Percentiles rank a stretch among this genome's conserved stretches.
These are phyloP conservation scores for Volvariella surrecta DNA, from an alignment of 1,284 basidiomycete genomes.

Conservation along the genomic window DNA sequence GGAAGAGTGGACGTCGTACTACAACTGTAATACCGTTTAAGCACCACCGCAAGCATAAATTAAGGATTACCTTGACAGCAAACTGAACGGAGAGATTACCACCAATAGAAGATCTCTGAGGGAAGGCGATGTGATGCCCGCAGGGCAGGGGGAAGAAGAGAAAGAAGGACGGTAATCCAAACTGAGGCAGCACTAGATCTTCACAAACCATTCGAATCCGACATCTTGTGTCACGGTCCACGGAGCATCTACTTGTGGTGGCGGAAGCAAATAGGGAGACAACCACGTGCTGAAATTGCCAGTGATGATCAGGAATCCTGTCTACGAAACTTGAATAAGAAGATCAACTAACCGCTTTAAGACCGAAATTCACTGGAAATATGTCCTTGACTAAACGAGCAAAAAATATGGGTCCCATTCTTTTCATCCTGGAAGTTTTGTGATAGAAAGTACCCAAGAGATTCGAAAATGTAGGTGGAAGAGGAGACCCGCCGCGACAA, in stretches of 20 bases:
- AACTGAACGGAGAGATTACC: too few species aligned
- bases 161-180: not conserved
- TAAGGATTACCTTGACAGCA: not conserved
- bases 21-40: slow-evolving; percentile 28
- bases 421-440: too few species aligned
- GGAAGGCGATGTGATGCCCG: too few species aligned
- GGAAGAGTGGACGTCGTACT: slow-evolving; percentile 57
- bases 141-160: too few species aligned
- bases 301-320: not conserved
- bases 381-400: too few species aligned
- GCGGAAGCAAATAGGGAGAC: slow-evolving; percentile 51
- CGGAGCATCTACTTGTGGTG: slow-evolving; percentile 39
- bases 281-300: slow-evolving; percentile 39
- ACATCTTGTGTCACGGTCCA: slow-evolving; percentile 49
- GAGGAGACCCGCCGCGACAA: too few species aligned
- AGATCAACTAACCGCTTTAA: too few species aligned
- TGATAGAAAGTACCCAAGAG: too few species aligned
- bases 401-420: too few species aligned
- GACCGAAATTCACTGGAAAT: too few species aligned
- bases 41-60: not conserved
- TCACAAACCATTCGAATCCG: slow-evolving; percentile 46
- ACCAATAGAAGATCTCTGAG: too few species aligned
- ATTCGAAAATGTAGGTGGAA: too few species aligned
- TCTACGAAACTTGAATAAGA: not conserved
- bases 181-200: not conserved